phyloP scores from a whole-genome alignment of 2,329 filamentous ascomycete genomes.

The Talaromyces piceae region DNA sequence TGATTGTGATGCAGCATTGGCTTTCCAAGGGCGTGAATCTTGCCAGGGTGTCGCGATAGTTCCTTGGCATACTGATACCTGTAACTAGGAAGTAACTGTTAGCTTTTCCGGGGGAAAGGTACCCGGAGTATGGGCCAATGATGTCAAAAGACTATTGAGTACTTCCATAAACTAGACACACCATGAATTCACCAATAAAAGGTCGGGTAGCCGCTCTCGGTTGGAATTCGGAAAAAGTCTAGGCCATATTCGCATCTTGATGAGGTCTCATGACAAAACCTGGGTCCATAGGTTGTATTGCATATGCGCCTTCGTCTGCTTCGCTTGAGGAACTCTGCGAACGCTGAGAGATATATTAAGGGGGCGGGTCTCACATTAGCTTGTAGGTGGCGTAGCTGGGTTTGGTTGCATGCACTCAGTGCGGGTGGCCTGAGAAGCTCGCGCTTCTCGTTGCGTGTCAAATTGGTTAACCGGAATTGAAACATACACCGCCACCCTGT shows the following conservation, averaged over 20 bases:
- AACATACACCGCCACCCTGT: not conserved
- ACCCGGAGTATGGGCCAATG: not conserved
- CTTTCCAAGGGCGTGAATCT: not conserved
- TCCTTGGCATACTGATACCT: not conserved
- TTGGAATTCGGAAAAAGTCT: not conserved
- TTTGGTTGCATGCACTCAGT: not conserved
- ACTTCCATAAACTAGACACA: not conserved
- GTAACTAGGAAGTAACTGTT: not conserved
- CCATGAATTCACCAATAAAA: not conserved
- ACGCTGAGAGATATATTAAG: not conserved
- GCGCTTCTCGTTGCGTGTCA: not conserved
- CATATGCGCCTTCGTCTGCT: not conserved
- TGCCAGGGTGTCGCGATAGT: not conserved
- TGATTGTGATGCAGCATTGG: not conserved
- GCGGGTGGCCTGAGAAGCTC: not conserved
- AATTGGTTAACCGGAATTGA: not conserved
- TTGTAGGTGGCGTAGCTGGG: not conserved
- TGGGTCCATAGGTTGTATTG: not conserved
- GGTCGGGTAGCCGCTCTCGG: too few species aligned
- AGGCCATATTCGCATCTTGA: not conserved
- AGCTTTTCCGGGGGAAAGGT: not conserved
- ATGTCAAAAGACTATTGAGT: not conserved
- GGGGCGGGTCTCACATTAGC: not conserved
- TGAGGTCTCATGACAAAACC: not conserved
- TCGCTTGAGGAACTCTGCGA: not conserved